Evolutionary conservation across 371 early-diverging fungal genomes (phyloP), one percentile per base, ranked within the genome.

Genomic region (Syncephalastrum racemosum): DNA sequence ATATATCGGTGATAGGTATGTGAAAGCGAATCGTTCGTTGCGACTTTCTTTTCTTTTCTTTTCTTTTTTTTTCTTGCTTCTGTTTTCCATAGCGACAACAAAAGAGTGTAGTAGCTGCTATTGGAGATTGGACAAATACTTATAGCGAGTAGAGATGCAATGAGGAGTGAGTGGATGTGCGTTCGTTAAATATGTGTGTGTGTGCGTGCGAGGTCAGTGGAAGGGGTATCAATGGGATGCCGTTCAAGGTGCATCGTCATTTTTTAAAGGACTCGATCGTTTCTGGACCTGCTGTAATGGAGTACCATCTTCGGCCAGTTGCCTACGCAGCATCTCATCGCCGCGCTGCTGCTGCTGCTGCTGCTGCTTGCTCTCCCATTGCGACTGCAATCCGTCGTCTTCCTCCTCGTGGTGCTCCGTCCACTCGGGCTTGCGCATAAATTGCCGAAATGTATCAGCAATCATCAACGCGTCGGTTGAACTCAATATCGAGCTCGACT

Each of bases 361-460:
- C 36, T 50, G 48, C 46, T 42, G 20, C 3, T 13, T 31, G 52
- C 24, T 44, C 15, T 47, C 31, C 12, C 18, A 27, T 42, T 12
- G 40, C 49, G 24, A 45, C 54, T 18, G 42, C 50, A 8, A 62
- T 19, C 55, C 53, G 39, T 54, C 45, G 12, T 60, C 61, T 15
- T 62, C 61, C 41, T 63, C 60, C 22, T 72, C 70, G 7, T 63
- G 48, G 36, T 60, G 60, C 46, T 75, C 79, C 43, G 67, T 73
- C 80, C 80, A 79, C 39, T 76, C 77, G 14, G 80, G 80, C 54
- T 79, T 79, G 53, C 80, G 70, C 77, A 79, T 72, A 27, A 71
- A 70, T 40, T 76, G 75, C 36, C 80, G 62, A 49, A 79, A 79
- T 1, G 77, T 79, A 43, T 79, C 80, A 13, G 77, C 80, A 36